Evolutionary conservation across 306 rosid genomes (phyloP).

Genomic region (Quercus agrifolia): DNA sequence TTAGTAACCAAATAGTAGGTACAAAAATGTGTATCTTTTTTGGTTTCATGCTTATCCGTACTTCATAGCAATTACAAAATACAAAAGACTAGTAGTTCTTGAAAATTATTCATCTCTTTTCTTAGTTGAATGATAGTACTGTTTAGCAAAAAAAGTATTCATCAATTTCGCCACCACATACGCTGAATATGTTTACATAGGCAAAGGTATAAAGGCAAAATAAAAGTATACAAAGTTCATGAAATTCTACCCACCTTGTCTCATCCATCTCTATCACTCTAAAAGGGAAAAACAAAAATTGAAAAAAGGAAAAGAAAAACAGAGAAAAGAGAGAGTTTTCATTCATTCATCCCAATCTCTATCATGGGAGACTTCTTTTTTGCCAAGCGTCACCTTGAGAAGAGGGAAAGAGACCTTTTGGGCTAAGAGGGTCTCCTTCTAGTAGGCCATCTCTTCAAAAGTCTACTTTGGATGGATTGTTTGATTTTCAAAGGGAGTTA

Average conservation of each 20-base stretch:
- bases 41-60: background rate
- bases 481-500: constrained; percentile 17
- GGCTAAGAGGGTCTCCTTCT: background rate
- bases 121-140: too few species aligned
- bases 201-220: background rate
- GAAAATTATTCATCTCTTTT: too few species aligned
- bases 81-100: background rate
- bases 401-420: background rate
- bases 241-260: constrained; percentile 7
- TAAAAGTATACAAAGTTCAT: background rate
- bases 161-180: constrained; percentile 23
- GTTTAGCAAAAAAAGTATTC: background rate
- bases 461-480: constrained; percentile 24
- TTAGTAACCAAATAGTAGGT: background rate
- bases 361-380: constrained; percentile 12
- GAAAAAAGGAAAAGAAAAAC: background rate
- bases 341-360: constrained; percentile 7
- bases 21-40: background rate
- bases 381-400: constrained; percentile 18
- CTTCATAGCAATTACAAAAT: background rate
- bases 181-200: background rate
- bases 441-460: constrained; percentile 7
- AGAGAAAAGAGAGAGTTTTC: background rate
- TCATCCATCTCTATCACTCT: constrained; percentile 5
- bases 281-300: background rate